Evolutionary conservation across 2,329 filamentous ascomycete genomes (phyloP).

Genomic region (Magnaporthiopsis incrustans): DNA sequence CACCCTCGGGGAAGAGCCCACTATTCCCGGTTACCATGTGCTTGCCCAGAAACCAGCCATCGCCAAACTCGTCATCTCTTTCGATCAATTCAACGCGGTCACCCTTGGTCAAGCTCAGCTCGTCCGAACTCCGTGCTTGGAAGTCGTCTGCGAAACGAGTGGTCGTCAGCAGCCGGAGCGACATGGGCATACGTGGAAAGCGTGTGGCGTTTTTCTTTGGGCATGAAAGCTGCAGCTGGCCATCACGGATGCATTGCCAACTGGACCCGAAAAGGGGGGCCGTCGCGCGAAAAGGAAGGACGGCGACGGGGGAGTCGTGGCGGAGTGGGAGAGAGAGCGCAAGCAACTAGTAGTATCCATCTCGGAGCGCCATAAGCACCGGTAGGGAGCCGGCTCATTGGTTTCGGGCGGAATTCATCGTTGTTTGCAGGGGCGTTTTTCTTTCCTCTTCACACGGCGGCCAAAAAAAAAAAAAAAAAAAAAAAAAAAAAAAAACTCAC

Average conservation of each 20-base stretch:
- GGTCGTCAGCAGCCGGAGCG: neutral
- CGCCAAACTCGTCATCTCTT: conserved; percentile 80
- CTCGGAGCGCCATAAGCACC: neutral
- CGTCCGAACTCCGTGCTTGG: conserved; percentile 81
- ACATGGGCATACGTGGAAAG: neutral
- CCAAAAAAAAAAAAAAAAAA: neutral
- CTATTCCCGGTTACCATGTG: conserved; percentile 66
- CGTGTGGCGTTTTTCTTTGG: conserved; percentile 1
- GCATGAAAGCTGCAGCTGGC: neutral
- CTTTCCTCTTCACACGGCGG: too few species aligned
- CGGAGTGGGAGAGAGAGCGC: neutral
- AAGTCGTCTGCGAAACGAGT: conserved; percentile 67
- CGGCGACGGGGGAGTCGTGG: neutral
- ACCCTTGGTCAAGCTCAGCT: conserved; percentile 79
- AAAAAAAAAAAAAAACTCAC: conserved; percentile 40
- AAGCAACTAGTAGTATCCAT: neutral
- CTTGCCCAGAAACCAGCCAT: conserved; percentile 76
- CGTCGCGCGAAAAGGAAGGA: neutral
- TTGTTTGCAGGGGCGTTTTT: neutral
- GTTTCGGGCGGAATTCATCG: neutral
- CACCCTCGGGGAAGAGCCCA: conserved; percentile 79
- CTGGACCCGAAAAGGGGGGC: neutral
- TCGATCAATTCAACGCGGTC: conserved; percentile 78
- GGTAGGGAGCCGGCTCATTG: neutral
- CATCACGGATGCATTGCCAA: neutral